Base-by-base conservation (phyloP, 108 stramenopile species). In the Nitzschia sp. region DNA sequence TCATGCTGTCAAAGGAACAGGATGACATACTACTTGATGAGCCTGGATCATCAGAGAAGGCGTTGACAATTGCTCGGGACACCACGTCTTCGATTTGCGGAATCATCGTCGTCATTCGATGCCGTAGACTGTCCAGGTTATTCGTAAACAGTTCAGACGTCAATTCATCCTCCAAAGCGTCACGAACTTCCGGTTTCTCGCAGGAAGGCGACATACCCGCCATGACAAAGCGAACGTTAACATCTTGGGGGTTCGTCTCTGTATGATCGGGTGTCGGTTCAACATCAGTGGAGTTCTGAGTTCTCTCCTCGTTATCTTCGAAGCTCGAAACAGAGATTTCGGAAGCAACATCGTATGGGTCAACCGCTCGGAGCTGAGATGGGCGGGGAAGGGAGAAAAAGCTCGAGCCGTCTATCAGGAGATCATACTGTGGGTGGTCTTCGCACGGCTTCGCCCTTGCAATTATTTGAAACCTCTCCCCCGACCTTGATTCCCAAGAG, bases 361-460 rank as follows among this genome's bases (percentile, higher is more conserved):
- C 41, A 13, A 61, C 36, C 6, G 52, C 48, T 31, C 69, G 81
- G 19, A 92, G 41, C 48, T 89, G 85, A 36, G 63, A 81, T 34
- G 86, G 32, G 23, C 68, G 85, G 4, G 86, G 85, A 71, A 89
- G 69, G 30, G 52, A 45, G 53, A 78, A 84, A 60, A 77, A 82
- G 56, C 78, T 79, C 35, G 76, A 29, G 0, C 84, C 92, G 50
- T 93, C 80, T 2, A 93, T 69, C 19, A 72, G 70, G 30, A 93
- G 64, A 54, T 93, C 86, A 67, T 90, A 90, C 62, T 89, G 87
- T 21, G 73, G 73, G 52, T 58, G 68, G 50, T 54, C 73, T 0
- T 64, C 68, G 19, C 53, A 58, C 0, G 58, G 21, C 32, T 69
- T 52, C 23, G 75, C 55, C 35, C 68, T 58, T 3, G 68, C 75